phyloP scores from a whole-genome alignment of 257 asterid species.

The Petunia secreta region DNA sequence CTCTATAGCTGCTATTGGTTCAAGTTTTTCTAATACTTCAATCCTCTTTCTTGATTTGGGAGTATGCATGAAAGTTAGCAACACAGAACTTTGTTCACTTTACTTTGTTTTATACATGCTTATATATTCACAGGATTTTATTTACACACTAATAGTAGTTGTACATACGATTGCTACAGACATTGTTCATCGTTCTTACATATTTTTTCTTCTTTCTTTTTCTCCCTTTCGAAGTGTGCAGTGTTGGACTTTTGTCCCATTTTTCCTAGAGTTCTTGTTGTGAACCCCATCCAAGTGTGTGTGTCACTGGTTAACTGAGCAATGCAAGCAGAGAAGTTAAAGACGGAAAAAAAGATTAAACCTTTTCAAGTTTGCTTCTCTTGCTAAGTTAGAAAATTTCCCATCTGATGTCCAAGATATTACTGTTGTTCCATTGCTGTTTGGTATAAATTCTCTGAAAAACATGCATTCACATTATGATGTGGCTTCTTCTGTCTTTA shows the following conservation, averaged over 20 bases:
- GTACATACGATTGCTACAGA: neutral
- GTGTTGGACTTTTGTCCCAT: neutral
- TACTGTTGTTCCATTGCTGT: neutral
- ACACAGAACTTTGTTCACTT: neutral
- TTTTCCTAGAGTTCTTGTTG: neutral
- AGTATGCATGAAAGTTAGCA: neutral
- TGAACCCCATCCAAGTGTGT: neutral
- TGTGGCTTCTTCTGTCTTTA: constrained; percentile 8
- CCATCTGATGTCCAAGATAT: neutral
- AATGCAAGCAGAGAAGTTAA: neutral
- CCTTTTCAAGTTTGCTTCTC: neutral
- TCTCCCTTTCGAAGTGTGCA: neutral
- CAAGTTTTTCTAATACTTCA: neutral
- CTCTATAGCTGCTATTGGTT: neutral
- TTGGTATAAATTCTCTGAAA: neutral
- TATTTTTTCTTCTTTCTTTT: neutral
- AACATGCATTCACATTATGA: neutral
- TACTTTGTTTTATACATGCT: neutral
- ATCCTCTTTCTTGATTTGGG: neutral
- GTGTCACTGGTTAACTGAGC: constrained; percentile 12
- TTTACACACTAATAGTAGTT: neutral
- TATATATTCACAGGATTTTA: neutral
- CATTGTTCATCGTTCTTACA: neutral
- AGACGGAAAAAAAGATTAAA: neutral
- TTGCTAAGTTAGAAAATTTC: neutral